Base-by-base conservation (phyloP, 129 eudicot genomes). In the Rutidosis leptorrhynchoides region DNA sequence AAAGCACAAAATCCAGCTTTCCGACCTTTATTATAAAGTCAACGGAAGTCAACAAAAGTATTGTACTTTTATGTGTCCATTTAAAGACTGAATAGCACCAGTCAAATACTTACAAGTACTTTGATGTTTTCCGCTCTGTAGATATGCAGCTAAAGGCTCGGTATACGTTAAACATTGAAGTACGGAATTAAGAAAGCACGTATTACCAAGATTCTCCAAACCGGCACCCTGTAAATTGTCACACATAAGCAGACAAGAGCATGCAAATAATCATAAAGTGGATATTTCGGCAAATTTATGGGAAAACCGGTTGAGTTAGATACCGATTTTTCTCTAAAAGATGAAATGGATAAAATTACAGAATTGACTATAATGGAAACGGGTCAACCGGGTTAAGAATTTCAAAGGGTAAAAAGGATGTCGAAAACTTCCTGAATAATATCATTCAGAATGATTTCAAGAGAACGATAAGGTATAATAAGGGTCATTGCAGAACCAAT, bases 111-210 rank as follows among this genome's bases (percentile, higher is more conserved):
- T 83, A 92, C 98, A 88, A 63, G 92, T 81, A 78, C 22, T 84
- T 72, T 88, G 87, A 74, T 92, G 98, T 48, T 82, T 88, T 69
- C 98, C 96, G 19, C 96, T 88, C 54, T 83, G 96, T 68, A 93
- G 72, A 78, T 93, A 93, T 57, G 96, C 98, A 19, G 87, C 98
- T 64, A 93, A 79, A 37, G 96, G 98, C 80, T 85, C 98, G 1
- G 96, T 93, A 73, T 93, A 93, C 3, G 98, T 93, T 79, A 93
- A 77, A 68, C 98, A 93, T 45, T 93, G 96, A 28, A 93, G 76
- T 59, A 88, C 96, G 21, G 98, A 93, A 74, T 93, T 93, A 17
- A 93, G 84, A 65, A 88, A 93, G 59, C 98, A 93, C 40, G 98
- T 93, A 79, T 93, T 93, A 53, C 98, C 98, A 56, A 93, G 96